Evolutionary conservation across 768 basidiomycete species (phyloP), one percentile per base, ranked within the genome.

Genomic region (Brasilioporus rufonigricans): DNA sequence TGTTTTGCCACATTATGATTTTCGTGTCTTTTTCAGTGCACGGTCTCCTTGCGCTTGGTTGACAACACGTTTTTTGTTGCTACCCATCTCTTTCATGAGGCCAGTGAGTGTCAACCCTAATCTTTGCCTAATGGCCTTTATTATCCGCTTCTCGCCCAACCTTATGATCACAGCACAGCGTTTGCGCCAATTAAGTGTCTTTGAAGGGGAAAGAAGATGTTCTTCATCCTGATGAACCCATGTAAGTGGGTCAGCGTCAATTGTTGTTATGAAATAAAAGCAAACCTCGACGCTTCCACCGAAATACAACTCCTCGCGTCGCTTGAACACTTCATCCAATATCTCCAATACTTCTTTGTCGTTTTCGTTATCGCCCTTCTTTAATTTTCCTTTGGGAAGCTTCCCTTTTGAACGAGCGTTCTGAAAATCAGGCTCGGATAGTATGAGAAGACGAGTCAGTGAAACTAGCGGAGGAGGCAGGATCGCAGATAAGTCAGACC

Each of bases 81-180:
- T 41, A 10, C 32, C 23, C 14, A 5, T 10, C n/a, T 48, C 56
- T 24, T 31, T 58, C 7, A 13, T 11, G 26, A 59, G 35, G 32
- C 60, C 58, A 10, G 53, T 39, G 45, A 58, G 49, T 45, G 53
- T 44, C 21, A 10, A 27, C 31, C 23, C 26, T 8, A 68, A 27
- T 16, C n/a, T 38, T 35, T 64, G 57, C 41, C 74, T 60, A 0
- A 70, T 56, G 1, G 58, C 61, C 3, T 62, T 64, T 50, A 94
- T 63, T 13, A 93, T 84, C 23, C 79, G 72, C 72, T 93, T 93
- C 74, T 95, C 93, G 5, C 90, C 89, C 11, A 91, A 66, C 33
- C 93, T 79, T 13, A 93, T 90, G 44, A 89, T 72, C 9, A 86
- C 65, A 1, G 93, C 92, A 54, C 85, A 76, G 55, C 74, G 75